These are phyloP conservation scores for Podila minutissima DNA, from an alignment of 192 early-diverging fungal species.

Conservation along the genomic window DNA sequence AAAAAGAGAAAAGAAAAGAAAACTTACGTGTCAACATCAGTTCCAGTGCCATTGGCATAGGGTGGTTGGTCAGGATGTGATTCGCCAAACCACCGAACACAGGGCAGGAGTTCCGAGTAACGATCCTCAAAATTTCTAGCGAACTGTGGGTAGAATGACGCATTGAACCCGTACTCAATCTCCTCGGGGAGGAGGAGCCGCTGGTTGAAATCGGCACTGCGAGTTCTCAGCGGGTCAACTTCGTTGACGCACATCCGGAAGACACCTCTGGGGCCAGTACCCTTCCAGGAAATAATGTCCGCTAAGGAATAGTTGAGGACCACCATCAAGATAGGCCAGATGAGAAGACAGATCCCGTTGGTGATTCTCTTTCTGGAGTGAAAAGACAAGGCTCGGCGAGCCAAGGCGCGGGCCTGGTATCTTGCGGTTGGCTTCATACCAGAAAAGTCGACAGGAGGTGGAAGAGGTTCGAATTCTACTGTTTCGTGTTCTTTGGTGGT, in stretches of 20 bases:
- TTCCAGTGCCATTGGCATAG: slow-evolving; percentile 12
- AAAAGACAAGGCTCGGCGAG: slow-evolving; percentile 33
- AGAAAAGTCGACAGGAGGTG: slow-evolving; percentile 27
- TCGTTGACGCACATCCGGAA: slow-evolving; percentile 20
- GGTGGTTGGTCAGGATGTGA: slow-evolving; percentile 27
- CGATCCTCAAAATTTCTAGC: no score
- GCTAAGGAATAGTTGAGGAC: not conserved
- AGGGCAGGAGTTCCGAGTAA: not conserved
- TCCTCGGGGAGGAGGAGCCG: not conserved
- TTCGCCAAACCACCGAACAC: slow-evolving; percentile 45
- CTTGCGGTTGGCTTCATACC: slow-evolving; percentile 8
- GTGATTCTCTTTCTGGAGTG: slow-evolving; percentile 25
- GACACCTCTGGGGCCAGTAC: not conserved
- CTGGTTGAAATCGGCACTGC: no score
- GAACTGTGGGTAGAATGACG: no score
- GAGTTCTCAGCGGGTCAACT: slow-evolving; percentile 3
- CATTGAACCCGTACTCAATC: not conserved
- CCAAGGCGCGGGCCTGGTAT: slow-evolving; percentile 30
- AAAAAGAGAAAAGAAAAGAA: no score
- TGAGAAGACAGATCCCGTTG: slow-evolving; percentile 19
- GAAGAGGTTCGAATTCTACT: slow-evolving; percentile 14
- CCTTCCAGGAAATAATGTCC: not conserved
- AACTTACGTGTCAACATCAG: not conserved
- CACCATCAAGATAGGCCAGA: slow-evolving; percentile 34
- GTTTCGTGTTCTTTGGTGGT: no score